Evolutionary conservation across 2,329 filamentous ascomycete species (phyloP).

Genomic region (Geosmithia flava): DNA sequence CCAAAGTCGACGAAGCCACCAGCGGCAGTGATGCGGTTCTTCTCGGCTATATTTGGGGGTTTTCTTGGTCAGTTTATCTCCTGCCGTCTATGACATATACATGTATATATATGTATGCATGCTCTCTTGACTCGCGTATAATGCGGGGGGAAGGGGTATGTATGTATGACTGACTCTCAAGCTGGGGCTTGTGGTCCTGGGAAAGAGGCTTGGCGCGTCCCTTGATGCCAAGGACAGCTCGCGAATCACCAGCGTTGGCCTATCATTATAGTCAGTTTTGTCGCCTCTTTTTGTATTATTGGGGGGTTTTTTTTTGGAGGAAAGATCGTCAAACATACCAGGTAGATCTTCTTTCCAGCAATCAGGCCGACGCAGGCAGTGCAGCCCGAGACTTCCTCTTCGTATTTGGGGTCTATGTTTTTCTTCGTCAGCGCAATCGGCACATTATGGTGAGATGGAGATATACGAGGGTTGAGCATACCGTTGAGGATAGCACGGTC

Average conservation of each 20-base stretch:
- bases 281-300: not conserved
- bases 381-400: slow-evolving; percentile 96
- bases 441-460: not conserved
- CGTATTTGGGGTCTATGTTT: slow-evolving; percentile 75
- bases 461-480: slow-evolving; percentile 28
- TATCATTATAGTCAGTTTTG: slow-evolving; percentile 23
- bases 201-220: slow-evolving; percentile 94
- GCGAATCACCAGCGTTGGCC: slow-evolving; percentile 95
- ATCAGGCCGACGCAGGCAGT: slow-evolving; percentile 88
- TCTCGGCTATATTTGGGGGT: slow-evolving; percentile 55
- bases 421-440: not conserved
- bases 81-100: not conserved
- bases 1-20: slow-evolving; percentile 98
- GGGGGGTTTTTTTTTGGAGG: not conserved
- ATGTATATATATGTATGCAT: no score
- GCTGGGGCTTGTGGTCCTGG: slow-evolving; percentile 98
- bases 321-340: slow-evolving; percentile 47
- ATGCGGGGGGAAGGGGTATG: not conserved
- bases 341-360: slow-evolving; percentile 83
- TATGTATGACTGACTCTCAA: slow-evolving; percentile 61
- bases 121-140: not conserved
- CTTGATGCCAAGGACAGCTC: slow-evolving; percentile 91
- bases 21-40: slow-evolving; percentile 87
- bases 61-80: not conserved
- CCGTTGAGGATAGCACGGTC: slow-evolving; percentile 93